phyloP scores from a whole-genome alignment of 495 filamentous ascomycete genomes.

The Umbilicaria muhlenbergii region DNA sequence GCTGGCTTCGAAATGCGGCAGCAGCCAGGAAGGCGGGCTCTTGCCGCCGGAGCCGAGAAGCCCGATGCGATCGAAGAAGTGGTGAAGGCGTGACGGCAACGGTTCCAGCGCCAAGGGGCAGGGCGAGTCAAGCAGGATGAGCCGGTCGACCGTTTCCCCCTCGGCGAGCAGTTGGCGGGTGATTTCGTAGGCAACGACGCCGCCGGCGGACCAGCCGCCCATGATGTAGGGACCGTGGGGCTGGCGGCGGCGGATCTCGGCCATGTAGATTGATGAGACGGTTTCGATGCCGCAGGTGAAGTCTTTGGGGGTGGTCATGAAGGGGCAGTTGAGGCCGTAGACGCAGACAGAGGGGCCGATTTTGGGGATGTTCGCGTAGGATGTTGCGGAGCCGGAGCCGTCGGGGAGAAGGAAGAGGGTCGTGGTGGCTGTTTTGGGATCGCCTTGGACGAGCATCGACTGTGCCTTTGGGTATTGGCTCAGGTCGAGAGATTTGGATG shows the following conservation, averaged over 20 bases:
- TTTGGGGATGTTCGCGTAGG: conserved; percentile 41
- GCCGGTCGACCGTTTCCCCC: conserved; percentile 49
- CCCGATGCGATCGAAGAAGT: conserved; percentile 62
- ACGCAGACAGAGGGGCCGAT: conserved; percentile 32
- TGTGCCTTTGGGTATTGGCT: conserved; percentile 11
- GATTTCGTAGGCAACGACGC: conserved; percentile 74
- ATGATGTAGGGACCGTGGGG: conserved; percentile 54
- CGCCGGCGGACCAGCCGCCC: conserved; percentile 71
- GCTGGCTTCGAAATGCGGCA: conserved; percentile 66
- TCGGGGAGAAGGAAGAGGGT: conserved; percentile 23
- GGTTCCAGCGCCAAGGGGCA: conserved; percentile 61
- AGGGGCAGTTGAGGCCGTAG: conserved; percentile 49
- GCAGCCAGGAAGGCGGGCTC: conserved; percentile 49
- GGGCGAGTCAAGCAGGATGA: conserved; percentile 71
- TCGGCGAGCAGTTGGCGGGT: conserved; percentile 47
- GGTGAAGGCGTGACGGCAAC: conserved; percentile 55
- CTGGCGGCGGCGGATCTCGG: conserved; percentile 53
- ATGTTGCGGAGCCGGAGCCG: conserved; percentile 30
- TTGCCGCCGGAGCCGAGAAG: conserved; percentile 46
- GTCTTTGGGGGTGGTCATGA: conserved; percentile 42
- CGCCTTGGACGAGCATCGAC: conserved; percentile 19
- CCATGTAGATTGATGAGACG: conserved; percentile 37
- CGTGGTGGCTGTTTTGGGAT: conserved; percentile 12
- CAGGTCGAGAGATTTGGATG: neutral
- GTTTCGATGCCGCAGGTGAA: conserved; percentile 37